phyloP scores from a whole-genome alignment of 352 stramenopile genomes.

The Hyaloperonospora brassicae region DNA sequence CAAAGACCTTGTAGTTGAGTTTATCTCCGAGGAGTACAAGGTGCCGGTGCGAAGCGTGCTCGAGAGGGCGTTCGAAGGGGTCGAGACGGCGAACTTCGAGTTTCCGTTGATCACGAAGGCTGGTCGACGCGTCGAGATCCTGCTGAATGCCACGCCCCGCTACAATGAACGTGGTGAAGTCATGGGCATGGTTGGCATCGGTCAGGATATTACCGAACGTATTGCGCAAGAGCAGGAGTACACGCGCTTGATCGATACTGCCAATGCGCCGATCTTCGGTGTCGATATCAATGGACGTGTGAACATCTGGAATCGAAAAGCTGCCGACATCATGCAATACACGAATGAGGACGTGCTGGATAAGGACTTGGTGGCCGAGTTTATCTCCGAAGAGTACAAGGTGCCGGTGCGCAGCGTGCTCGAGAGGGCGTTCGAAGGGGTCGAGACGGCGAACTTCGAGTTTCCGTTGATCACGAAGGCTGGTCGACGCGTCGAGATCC shows the following conservation, averaged over 20 bases:
- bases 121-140: constrained; percentile 37
- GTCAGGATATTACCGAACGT: too few relatives aligned
- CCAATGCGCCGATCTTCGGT: constrained; percentile 61
- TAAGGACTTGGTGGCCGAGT: constrained; percentile 41
- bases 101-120: too few relatives aligned
- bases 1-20: background rate
- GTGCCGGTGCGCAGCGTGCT: constrained; percentile 50
- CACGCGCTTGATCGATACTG: constrained; percentile 52
- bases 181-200: constrained; percentile 42
- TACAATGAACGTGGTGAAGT: constrained; percentile 46
- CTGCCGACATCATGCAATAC: constrained; percentile 75
- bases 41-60: constrained; percentile 24
- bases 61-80: constrained; percentile 38
- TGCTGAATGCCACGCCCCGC: constrained; percentile 43
- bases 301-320: constrained; percentile 88
- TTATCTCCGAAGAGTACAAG: constrained; percentile 56
- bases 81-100: too few relatives aligned
- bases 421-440: constrained; percentile 39
- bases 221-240: constrained; percentile 65
- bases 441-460: constrained; percentile 63
- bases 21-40: background rate
- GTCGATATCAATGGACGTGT: constrained; percentile 51
- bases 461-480: constrained; percentile 62
- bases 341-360: constrained; percentile 76
- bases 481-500: constrained; percentile 41